These are phyloP conservation scores for Geotrichum australiense DNA, from an alignment of 1,139 yeast species.

Conservation along the genomic window DNA sequence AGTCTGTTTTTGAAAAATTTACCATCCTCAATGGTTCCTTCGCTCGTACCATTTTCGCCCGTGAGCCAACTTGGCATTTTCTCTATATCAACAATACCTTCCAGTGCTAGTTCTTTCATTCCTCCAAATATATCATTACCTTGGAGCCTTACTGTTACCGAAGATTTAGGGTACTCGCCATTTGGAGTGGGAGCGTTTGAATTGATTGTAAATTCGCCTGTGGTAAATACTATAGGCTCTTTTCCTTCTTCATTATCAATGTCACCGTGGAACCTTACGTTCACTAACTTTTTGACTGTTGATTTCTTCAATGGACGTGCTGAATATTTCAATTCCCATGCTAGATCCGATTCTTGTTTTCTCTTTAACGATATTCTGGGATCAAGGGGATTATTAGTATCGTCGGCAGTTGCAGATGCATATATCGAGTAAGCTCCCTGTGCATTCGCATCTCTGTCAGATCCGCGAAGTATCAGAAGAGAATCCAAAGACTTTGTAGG, in stretches of 20 bases:
- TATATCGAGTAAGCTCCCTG: conserved; percentile 29
- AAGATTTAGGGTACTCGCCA: conserved; percentile 7
- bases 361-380: conserved; percentile 8
- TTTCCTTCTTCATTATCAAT: conserved; percentile 2
- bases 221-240: conserved; percentile 8
- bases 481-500: conserved; percentile 51
- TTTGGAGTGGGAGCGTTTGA: conserved; percentile 3
- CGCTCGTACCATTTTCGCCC: conserved; percentile 57
- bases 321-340: conserved; percentile 2
- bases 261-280: conserved; percentile 16
- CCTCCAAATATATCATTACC: conserved; percentile 84
- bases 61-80: conserved; percentile 70
- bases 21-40: conserved; percentile 47
- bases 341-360: conserved; percentile 18
- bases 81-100: conserved; percentile 46
- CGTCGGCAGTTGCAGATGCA: conserved; percentile 26
- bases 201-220: conserved; percentile 10
- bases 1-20: conserved; percentile 26
- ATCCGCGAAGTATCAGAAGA: conserved; percentile 52
- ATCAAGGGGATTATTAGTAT: conserved; percentile 8
- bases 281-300: conserved; percentile 8
- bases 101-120: conserved; percentile 59
- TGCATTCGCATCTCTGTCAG: conserved; percentile 35
- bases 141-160: conserved; percentile 45
- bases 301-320: conserved; percentile 1